Percentiles rank a stretch among this genome's conserved stretches.
Conservation (phyloP, 345 rosid genomes). For the Salix koriyanagi region DNA sequence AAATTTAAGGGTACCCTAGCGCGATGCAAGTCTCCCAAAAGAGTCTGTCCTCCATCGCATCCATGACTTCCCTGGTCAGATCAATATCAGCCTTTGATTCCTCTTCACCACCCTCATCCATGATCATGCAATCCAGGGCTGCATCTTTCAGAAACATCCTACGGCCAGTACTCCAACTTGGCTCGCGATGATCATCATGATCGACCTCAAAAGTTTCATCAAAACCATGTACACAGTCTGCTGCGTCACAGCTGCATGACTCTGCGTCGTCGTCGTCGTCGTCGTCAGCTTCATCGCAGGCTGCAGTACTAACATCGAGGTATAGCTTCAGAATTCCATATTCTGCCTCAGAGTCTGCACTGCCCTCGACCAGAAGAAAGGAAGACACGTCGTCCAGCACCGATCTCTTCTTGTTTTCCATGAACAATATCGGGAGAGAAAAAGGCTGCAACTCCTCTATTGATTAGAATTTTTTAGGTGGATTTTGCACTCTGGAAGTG, state of each 20-base stretch:
- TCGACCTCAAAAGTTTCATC: slow-evolving; percentile 9
- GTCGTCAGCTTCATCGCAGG: not conserved
- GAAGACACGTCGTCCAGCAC: slow-evolving; percentile 34
- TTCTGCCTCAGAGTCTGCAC: slow-evolving; percentile 49
- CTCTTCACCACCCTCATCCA: slow-evolving; percentile 32
- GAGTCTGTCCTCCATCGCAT: slow-evolving; percentile 51
- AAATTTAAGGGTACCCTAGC: slow-evolving; percentile 43
- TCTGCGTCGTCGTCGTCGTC: slow-evolving; percentile 44
- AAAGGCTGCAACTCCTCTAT: too few species aligned
- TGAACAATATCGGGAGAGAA: not conserved
- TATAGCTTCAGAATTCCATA: slow-evolving; percentile 3
- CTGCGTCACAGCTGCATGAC: slow-evolving; percentile 42
- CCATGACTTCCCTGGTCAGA: slow-evolving; percentile 31
- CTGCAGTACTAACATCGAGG: not conserved
- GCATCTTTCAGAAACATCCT: slow-evolving; percentile 17
- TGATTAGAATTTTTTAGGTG: not conserved
- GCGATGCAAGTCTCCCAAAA: slow-evolving; percentile 72
- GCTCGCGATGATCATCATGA: slow-evolving; percentile 10
- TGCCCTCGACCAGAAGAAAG: slow-evolving; percentile 43
- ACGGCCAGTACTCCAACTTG: slow-evolving; percentile 7
- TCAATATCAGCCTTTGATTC: slow-evolving; percentile 10
- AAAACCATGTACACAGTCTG: not conserved
- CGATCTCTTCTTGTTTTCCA: slow-evolving; percentile 18
- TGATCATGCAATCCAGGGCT: slow-evolving; percentile 1
- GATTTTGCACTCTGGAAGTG: not conserved